These are phyloP conservation scores for Puccinellia tenuiflora DNA, from an alignment of 176 grass and related monocot genomes.

Conservation along the genomic window DNA sequence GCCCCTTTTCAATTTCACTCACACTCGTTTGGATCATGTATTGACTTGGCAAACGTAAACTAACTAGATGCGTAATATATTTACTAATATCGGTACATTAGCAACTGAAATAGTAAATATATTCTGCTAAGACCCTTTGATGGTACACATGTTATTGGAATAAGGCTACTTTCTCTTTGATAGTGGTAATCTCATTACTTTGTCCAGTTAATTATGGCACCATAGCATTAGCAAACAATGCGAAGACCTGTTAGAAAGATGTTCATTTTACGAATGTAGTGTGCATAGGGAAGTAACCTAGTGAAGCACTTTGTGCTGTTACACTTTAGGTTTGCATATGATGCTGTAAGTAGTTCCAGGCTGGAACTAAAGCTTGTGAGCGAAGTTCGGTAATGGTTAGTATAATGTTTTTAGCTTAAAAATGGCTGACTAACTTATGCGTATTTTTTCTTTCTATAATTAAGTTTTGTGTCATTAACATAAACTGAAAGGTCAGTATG, in stretches of 20 bases:
- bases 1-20: neutral
- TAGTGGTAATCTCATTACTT: neutral
- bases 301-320: neutral
- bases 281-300: neutral
- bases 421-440: neutral
- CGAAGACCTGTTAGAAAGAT: too few species aligned
- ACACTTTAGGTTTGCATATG: neutral
- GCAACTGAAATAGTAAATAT: neutral
- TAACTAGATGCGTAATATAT: neutral
- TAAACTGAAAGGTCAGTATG: neutral
- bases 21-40: neutral
- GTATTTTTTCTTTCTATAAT: neutral
- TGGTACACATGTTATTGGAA: neutral
- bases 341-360: neutral
- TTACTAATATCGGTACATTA: neutral
- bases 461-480: neutral
- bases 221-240: neutral
- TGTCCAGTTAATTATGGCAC: neutral
- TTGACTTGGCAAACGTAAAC: neutral
- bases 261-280: too few species aligned
- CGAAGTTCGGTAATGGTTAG: neutral
- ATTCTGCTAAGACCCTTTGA: neutral
- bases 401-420: neutral
- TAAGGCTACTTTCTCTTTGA: slow-evolving; percentile 1
- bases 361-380: neutral